A percentile compares a stretch with the other conserved stretches of the same genome.
Evolutionary conservation across 192 early-diverging fungal species (phyloP).

Genomic region (Linnemannia schmuckeri): DNA sequence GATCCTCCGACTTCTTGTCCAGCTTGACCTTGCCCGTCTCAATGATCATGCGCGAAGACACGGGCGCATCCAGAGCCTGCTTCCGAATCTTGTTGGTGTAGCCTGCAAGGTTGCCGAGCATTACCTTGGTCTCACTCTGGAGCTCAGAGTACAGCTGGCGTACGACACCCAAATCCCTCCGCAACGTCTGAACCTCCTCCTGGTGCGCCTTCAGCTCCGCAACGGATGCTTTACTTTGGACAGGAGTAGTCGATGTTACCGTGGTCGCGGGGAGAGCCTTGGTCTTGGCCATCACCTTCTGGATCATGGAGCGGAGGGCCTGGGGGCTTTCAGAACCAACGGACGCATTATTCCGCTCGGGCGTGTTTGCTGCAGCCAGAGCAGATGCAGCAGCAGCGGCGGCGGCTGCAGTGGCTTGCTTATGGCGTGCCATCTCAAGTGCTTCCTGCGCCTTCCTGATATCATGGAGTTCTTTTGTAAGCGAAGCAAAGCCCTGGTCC

Average conservation of each 20-base stretch:
- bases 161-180: conserved; percentile 63
- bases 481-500: conserved; percentile 52
- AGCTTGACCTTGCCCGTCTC: conserved; percentile 71
- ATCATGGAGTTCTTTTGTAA: conserved; percentile 59
- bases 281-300: conserved; percentile 40
- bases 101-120: conserved; percentile 56
- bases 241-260: neutral
- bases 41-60: conserved; percentile 64
- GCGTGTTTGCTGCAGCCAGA: neutral
- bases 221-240: conserved; percentile 20
- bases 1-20: conserved; percentile 62
- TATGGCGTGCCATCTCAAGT: conserved; percentile 39
- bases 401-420: conserved; percentile 18
- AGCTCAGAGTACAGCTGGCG: conserved; percentile 67
- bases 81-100: conserved; percentile 54
- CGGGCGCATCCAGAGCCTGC: conserved; percentile 42
- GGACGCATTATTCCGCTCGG: neutral
- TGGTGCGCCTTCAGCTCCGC: conserved; percentile 57
- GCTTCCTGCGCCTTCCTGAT: conserved; percentile 55
- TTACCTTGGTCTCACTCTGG: conserved; percentile 57
- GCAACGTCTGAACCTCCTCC: conserved; percentile 61
- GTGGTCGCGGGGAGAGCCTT: conserved; percentile 4
- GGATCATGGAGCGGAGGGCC: conserved; percentile 35
- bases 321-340: conserved; percentile 7
- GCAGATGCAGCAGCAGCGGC: conserved; percentile 13